phyloP scores from a whole-genome alignment of 305 asterid species.

The Fraxinus greggii region DNA sequence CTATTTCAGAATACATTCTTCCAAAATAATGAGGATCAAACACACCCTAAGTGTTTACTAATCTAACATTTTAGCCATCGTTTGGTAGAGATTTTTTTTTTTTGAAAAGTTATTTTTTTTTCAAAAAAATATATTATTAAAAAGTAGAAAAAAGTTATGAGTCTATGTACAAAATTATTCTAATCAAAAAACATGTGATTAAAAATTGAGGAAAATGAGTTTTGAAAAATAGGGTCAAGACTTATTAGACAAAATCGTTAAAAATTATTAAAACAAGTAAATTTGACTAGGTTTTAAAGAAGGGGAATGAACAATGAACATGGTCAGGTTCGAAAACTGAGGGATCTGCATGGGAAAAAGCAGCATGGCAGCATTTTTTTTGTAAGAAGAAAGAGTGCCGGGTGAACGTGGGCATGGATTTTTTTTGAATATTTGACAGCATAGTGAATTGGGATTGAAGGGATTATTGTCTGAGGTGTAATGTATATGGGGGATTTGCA shows the following conservation, averaged over 20 bases:
- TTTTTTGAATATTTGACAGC: not conserved
- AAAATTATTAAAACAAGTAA: not conserved
- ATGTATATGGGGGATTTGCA: not conserved
- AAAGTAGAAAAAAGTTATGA: not conserved
- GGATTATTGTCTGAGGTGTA: slow-evolving; percentile 27
- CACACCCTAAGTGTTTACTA: not conserved
- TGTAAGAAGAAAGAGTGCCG: not conserved
- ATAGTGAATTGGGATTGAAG: slow-evolving; percentile 34
- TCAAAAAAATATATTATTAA: too few relatives aligned
- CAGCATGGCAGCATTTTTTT: not conserved
- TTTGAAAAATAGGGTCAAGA: not conserved
- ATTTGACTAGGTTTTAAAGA: slow-evolving; percentile 29
- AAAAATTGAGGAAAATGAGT: not conserved
- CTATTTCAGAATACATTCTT: too few relatives aligned
- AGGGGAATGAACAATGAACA: slow-evolving; percentile 53
- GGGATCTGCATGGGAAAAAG: slow-evolving; percentile 60
- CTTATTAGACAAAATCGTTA: not conserved
- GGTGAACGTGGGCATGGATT: slow-evolving; percentile 35
- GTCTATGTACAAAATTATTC: not conserved
- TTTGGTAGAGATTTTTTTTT: not conserved
- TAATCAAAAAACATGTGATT: not conserved
- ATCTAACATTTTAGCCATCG: not conserved
- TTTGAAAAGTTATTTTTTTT: not conserved
- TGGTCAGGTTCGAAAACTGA: slow-evolving; percentile 44
- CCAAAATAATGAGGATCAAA: too few relatives aligned